These are phyloP conservation scores for Osmanthus fragrans DNA, from an alignment of 257 asterid species.

Conservation along the genomic window DNA sequence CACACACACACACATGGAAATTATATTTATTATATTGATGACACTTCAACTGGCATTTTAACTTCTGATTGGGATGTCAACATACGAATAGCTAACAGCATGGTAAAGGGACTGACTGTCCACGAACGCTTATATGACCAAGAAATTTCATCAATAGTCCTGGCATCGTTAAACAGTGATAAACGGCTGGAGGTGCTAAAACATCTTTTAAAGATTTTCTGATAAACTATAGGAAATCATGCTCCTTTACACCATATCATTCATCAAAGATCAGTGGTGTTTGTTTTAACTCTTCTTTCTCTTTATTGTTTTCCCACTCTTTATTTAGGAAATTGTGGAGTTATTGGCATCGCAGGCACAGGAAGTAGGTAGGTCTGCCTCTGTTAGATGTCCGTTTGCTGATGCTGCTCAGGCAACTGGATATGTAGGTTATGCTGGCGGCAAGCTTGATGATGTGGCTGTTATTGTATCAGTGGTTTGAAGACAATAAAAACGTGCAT, in stretches of 20 bases:
- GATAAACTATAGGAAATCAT: background rate
- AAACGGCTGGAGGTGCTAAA: constrained; percentile 52
- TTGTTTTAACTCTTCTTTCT: background rate
- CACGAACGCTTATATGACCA: constrained; percentile 26
- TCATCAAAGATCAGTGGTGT: background rate
- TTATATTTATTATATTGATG: background rate
- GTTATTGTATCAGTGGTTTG: constrained; percentile 75
- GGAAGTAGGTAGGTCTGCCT: constrained; percentile 53
- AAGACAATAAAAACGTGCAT: constrained; percentile 25
- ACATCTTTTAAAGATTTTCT: background rate
- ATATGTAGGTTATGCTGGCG: constrained; percentile 59
- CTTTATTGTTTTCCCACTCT: background rate
- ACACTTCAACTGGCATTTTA: background rate
- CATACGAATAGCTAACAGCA: background rate
- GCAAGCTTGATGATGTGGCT: constrained; percentile 74
- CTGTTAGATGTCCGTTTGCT: constrained; percentile 66
- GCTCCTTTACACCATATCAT: background rate
- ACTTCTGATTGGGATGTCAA: background rate
- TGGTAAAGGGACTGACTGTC: background rate
- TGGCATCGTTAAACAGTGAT: constrained; percentile 49
- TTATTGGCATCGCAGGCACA: constrained; percentile 65
- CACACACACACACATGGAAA: background rate
- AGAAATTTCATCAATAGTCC: constrained; percentile 57
- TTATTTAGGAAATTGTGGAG: constrained; percentile 63
- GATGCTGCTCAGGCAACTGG: constrained; percentile 86